These are phyloP conservation scores for Trichoderma parareesei DNA, from an alignment of 495 filamentous ascomycete species.

Conservation along the genomic window DNA sequence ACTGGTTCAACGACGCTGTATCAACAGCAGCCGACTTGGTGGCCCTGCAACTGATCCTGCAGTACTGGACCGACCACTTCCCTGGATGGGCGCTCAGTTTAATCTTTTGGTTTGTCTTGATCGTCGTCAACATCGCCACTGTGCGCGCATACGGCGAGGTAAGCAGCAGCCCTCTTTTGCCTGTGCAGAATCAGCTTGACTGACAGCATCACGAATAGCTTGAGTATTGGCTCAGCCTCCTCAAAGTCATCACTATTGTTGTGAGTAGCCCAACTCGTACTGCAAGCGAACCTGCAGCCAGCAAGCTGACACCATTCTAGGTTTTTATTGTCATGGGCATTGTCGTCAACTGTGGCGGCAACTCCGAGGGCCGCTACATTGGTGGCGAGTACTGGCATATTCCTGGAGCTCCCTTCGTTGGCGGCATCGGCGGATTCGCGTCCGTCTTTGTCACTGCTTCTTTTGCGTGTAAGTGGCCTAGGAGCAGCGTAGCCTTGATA, in stretches of 20 bases:
- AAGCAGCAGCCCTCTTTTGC: background rate
- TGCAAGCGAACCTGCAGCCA: slow-evolving; percentile 1
- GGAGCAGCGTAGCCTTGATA: background rate
- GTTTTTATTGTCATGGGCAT: slow-evolving; percentile 47
- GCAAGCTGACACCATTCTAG: slow-evolving; percentile 29
- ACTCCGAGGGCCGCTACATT: slow-evolving; percentile 62
- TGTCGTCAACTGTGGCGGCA: slow-evolving; percentile 43
- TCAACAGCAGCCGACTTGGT: slow-evolving; percentile 60
- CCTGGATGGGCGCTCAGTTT: slow-evolving; percentile 53
- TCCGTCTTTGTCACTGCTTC: slow-evolving; percentile 23
- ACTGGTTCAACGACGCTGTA: slow-evolving; percentile 34
- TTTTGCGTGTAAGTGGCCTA: slow-evolving; percentile 18
- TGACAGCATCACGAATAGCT: slow-evolving; percentile 19
- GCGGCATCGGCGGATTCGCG: slow-evolving; percentile 15
- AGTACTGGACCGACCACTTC: slow-evolving; percentile 53
- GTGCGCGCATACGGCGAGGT: slow-evolving; percentile 49
- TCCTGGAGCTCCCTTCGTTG: slow-evolving; percentile 21
- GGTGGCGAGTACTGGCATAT: slow-evolving; percentile 39
- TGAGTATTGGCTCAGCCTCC: slow-evolving; percentile 54
- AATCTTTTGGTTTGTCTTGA: slow-evolving; percentile 54
- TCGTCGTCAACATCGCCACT: slow-evolving; percentile 52
- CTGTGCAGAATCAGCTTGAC: background rate
- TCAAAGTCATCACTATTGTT: slow-evolving; percentile 59
- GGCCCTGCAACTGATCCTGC: slow-evolving; percentile 55
- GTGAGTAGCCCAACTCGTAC: slow-evolving; percentile 37